Evolutionary conservation across 2,329 filamentous ascomycete species (phyloP), one percentile per base, ranked within the genome.

Genomic region (Clonostachys chloroleuca): DNA sequence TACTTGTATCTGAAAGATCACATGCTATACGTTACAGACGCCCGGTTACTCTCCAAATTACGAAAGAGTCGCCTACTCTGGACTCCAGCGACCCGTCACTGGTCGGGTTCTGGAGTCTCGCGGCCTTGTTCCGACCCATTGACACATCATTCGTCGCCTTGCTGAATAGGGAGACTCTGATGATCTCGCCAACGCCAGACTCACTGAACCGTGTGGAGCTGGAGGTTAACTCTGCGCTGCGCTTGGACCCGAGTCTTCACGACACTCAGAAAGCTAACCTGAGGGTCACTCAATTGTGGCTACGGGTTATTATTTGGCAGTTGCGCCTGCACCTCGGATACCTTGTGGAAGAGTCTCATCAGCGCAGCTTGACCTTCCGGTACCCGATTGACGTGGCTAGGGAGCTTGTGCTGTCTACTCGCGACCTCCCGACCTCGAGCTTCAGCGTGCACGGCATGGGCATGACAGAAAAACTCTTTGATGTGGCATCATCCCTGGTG

Each of bases 381-480:
- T 72, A 72, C 44, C 70, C 70, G 5, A 56, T 74, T 5, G 65
- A 68, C 6, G 60, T 73, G 6, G 70, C 67, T 12, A 68, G 63
- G 43, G 66, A 71, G 3, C 54, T 72, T 6, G 62, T 62, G 3
- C 47, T 69, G 1, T 69, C 67, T 2, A 72, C 66, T 0, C 53
- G 64, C 3, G 64, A 69, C 24, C 54, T 73, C 0, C 59, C 66
- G 1, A 51, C 71, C 2, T 59, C 62, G 14, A 67, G 65, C 41
- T 65, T 74, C 46, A 62, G 59, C 17, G 63, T 74, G 0, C 71
- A 74, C 12, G 71, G 71, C 1, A 68, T 69, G 10, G 71, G 71
- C 0, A 51, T 74, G n/a, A 74, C 71, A 1, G 71, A 74, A 47
- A 74, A 74, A 50, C 51, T 74, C 0, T 74, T 70, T 39, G 71